These are phyloP conservation scores for Picea mariana DNA, from an alignment of 83 land plant species.

Conservation along the genomic window DNA sequence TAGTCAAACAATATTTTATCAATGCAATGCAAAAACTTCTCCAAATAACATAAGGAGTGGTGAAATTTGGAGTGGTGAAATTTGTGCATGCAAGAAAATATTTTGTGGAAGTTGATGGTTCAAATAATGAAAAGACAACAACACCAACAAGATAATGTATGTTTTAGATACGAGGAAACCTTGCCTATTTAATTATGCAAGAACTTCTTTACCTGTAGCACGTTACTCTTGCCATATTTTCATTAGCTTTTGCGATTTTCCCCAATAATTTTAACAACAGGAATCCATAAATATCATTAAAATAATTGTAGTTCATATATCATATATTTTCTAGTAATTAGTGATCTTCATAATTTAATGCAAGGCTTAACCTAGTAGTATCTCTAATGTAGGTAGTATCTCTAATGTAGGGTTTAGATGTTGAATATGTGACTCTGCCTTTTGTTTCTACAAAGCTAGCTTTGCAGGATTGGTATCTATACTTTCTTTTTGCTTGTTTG, in stretches of 20 bases:
- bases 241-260: background rate
- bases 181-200: no score
- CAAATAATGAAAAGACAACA: conserved; percentile 34
- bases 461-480: conserved; percentile 52
- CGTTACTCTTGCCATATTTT: background rate
- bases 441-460: conserved; percentile 64
- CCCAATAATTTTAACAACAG: background rate
- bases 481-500: background rate
- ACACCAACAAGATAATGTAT: conserved; percentile 37
- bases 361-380: conserved; percentile 78
- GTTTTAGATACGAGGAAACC: background rate
- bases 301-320: background rate
- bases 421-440: conserved; percentile 50
- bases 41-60: no score
- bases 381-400: no score
- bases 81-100: conserved; percentile 22
- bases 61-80: conserved; percentile 47
- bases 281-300: background rate
- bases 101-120: conserved; percentile 68
- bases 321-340: background rate
- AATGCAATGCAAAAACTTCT: conserved; percentile 64
- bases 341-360: background rate
- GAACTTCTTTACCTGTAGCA: background rate
- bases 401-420: conserved; percentile 70
- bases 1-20: conserved; percentile 57